These are phyloP conservation scores for Cenchrus purpureus DNA, from an alignment of 176 grass and related monocot genomes.

Conservation along the genomic window DNA sequence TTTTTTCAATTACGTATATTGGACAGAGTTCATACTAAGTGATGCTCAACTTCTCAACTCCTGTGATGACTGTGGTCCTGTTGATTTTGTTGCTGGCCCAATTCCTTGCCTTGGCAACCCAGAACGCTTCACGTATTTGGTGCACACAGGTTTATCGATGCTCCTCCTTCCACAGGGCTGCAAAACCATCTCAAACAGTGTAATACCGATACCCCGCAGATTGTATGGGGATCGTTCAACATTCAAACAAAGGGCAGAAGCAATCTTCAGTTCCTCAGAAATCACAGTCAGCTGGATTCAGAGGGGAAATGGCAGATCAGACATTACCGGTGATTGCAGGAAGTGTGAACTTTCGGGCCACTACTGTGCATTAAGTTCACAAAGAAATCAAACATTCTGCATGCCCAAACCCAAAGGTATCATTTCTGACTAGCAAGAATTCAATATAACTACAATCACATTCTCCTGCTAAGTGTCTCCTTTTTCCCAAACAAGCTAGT, in stretches of 20 bases:
- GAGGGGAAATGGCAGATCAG: neutral
- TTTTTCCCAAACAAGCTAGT: no score
- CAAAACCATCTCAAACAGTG: neutral
- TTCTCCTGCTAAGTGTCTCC: no score
- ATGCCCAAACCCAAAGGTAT: neutral
- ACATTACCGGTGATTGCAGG: neutral
- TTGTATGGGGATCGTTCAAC: neutral
- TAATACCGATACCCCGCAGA: neutral
- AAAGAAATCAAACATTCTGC: neutral
- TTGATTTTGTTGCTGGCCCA: constrained; percentile 31
- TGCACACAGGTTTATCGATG: neutral
- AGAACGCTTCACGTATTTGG: constrained; percentile 36
- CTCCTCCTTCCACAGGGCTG: neutral
- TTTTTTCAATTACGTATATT: neutral
- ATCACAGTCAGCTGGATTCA: neutral
- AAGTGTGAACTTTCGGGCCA: neutral
- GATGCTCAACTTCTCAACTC: neutral
- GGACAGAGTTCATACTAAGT: neutral
- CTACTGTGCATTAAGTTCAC: neutral
- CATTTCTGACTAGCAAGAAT: neutral
- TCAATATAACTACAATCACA: neutral
- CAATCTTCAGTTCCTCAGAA: neutral
- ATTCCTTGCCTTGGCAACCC: constrained; percentile 24
- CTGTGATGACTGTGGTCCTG: neutral
- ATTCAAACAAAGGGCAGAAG: neutral